These are phyloP conservation scores for Tillandsia fasciculata DNA, from an alignment of 176 grass and related monocot species.

Conservation along the genomic window DNA sequence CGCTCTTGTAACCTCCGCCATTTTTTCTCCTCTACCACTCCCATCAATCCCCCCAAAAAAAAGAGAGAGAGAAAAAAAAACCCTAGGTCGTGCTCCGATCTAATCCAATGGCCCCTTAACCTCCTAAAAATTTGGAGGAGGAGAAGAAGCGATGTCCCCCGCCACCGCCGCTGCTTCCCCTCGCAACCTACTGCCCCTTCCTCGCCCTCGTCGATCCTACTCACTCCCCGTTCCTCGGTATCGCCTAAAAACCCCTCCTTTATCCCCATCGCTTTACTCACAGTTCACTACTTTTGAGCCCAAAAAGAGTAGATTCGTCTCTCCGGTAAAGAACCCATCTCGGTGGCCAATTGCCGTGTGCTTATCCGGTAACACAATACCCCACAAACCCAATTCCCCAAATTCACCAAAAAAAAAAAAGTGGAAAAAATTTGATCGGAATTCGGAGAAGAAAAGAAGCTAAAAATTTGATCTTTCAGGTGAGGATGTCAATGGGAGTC, in stretches of 20 bases:
- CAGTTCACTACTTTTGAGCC: neutral
- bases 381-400: neutral
- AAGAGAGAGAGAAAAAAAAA: neutral
- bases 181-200: constrained; percentile 18
- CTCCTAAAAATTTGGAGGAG: neutral
- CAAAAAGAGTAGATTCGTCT: constrained; percentile 3
- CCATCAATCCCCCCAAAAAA: neutral
- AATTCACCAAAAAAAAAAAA: neutral
- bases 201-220: constrained; percentile 14
- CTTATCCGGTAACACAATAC: constrained; percentile 12
- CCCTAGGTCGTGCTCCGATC: neutral
- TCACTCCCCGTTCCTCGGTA: constrained; percentile 1
- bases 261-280: constrained; percentile 14
- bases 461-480: constrained; percentile 20
- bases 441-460: neutral
- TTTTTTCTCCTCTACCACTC: neutral
- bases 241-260: constrained; percentile 8
- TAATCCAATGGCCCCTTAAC: constrained; percentile 2
- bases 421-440: neutral
- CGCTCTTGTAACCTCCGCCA: neutral
- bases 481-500: neutral
- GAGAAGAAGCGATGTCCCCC: constrained; percentile 23
- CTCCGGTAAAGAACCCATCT: neutral
- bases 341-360: constrained; percentile 14
- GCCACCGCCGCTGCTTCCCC: constrained; percentile 16